Base-by-base conservation (phyloP, 140 eudicot genomes). In the Flaveria floridana region DNA sequence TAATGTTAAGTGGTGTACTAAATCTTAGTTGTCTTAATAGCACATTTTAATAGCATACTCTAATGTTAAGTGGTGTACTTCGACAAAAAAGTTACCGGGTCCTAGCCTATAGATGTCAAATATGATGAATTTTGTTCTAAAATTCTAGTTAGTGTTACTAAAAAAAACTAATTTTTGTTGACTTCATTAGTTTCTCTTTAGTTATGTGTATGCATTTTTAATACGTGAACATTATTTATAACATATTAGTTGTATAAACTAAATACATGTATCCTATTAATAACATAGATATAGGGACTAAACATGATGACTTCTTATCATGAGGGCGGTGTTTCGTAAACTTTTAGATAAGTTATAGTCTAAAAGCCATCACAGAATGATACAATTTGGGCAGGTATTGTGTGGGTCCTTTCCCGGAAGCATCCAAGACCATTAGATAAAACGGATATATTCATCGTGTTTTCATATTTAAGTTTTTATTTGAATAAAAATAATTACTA, bases 361-460 rank as follows among this genome's bases (percentile, higher is more conserved):
- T 68, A 23, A 68, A 68, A 73, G 44, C 46, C 10, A 69, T 19
- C 78, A 73, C 59, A 69, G 46, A 59, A 73, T 57, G 58, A 59
- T 73, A 73, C 78, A 34, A 47, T 53, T 34, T 71, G 13, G 30
- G 70, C 28, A 16, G 78, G 78, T 14, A 61, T 74, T 19, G 71
- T 14, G 50, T 74, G 78, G 79, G 79, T 63, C 79, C 78, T 28
- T 1, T 11, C 25, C 79, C 42, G 37, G 2, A 63, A 21, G 71
- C 71, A 74, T 62, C 71, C 78, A 62, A 46, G 25, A 72, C 77
- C 77, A 72, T 55, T 18, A 56, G 56, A 72, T 57, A 37, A 72
- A 56, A 25, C 26, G 53, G 25, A 51, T 50, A 26, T 34, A 34
- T 64, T 30, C 48, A 34, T 64, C n/a, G 48, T 64, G 21, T 30